These are phyloP conservation scores for Candida odintsovae DNA, from an alignment of 805 yeast genomes.

Conservation along the genomic window DNA sequence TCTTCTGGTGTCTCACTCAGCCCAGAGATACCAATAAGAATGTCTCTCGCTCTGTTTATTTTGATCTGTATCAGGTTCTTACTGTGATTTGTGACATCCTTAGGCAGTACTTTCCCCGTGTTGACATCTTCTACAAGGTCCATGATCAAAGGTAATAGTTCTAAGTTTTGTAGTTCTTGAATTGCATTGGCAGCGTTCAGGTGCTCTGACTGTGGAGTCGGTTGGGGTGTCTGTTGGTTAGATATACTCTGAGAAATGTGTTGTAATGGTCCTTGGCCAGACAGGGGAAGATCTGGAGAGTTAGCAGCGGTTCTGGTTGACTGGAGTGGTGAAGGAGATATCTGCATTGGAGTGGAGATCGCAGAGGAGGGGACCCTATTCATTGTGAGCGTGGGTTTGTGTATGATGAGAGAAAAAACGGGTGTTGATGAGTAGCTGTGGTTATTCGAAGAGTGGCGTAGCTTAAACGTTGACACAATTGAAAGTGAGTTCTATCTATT, in stretches of 20 bases:
- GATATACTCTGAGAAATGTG: background rate
- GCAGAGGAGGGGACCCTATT: background rate
- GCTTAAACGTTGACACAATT: no score
- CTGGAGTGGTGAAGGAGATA: background rate
- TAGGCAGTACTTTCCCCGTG: conserved; percentile 34
- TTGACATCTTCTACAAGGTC: conserved; percentile 36
- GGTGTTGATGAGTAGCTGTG: no score
- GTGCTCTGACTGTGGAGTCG: background rate
- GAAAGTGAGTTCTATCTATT: no score
- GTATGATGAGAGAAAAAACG: no score
- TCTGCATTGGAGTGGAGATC: background rate
- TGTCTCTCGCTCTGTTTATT: conserved; percentile 29
- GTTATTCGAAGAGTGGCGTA: no score
- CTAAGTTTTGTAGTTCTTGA: conserved; percentile 29
- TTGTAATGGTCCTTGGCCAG: background rate
- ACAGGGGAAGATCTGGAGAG: background rate
- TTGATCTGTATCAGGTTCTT: conserved; percentile 35
- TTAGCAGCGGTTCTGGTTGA: background rate
- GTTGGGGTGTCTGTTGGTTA: background rate
- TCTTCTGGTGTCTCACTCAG: conserved; percentile 37
- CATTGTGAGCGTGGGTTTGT: background rate
- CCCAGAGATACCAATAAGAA: conserved; percentile 37
- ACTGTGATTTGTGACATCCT: conserved; percentile 35
- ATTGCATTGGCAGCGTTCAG: conserved; percentile 8
- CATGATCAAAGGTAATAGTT: conserved; percentile 34